phyloP scores from a whole-genome alignment of 257 asterid genomes.

The Salvia hispanica region DNA sequence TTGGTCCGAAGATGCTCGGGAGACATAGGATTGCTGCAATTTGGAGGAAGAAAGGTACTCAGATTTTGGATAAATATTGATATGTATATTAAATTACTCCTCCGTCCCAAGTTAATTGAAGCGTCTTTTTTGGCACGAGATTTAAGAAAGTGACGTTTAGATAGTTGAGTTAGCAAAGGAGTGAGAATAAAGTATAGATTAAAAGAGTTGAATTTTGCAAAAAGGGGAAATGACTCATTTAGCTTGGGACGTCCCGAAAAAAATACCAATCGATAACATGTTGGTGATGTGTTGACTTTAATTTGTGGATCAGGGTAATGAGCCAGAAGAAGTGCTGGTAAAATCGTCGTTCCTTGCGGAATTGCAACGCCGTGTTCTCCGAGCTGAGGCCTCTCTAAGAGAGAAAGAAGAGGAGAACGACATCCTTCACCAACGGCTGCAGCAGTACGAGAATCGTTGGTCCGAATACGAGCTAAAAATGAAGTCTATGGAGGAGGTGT shows the following conservation, averaged over 20 bases:
- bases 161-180: no score
- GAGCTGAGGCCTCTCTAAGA: conserved; percentile 85
- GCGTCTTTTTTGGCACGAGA: no score
- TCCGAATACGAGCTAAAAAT: conserved; percentile 91
- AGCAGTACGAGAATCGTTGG: conserved; percentile 93
- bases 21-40: conserved; percentile 77
- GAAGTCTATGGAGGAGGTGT: conserved; percentile 98
- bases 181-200: no score
- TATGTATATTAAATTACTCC: no score
- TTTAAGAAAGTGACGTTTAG: no score
- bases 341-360: conserved; percentile 96
- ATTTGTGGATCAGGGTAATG: conserved; percentile 56
- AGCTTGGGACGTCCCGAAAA: no score
- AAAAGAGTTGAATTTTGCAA: no score
- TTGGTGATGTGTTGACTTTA: neutral
- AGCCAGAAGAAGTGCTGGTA: conserved; percentile 77
- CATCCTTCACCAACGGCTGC: conserved; percentile 83
- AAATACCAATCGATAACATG: no score
- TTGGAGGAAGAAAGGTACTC: conserved; percentile 77
- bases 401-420: conserved; percentile 90
- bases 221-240: no score
- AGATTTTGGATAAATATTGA: neutral
- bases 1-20: conserved; percentile 92
- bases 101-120: no score
- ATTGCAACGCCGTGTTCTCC: conserved; percentile 83